Evolutionary conservation across 495 filamentous ascomycete species (phyloP).

Genomic region (Xylaria venustula): DNA sequence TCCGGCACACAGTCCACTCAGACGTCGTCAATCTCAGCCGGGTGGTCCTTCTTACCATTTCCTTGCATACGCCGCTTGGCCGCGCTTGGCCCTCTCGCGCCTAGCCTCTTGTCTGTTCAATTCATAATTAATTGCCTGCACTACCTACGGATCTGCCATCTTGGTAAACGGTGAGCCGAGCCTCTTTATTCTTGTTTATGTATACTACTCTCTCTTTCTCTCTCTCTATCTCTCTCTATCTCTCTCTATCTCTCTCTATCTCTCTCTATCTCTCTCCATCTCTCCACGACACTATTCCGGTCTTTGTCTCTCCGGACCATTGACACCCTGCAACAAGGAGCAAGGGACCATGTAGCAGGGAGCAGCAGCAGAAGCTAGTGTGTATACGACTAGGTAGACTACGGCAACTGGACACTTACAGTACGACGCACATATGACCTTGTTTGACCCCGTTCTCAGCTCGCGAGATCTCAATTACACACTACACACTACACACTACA

Average conservation of each 20-base stretch:
- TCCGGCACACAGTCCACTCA: background rate
- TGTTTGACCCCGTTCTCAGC: conserved; percentile 10
- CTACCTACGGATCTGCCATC: too few species aligned
- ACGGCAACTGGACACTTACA: background rate
- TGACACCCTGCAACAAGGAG: background rate
- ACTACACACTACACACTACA: background rate
- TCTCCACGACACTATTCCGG: conserved; percentile 4
- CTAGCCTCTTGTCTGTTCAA: conserved; percentile 22
- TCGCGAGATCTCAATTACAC: conserved; percentile 12
- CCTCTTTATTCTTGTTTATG: conserved; percentile 27
- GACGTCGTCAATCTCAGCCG: conserved; percentile 7
- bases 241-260: too few species aligned
- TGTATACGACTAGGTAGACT: background rate
- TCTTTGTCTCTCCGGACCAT: conserved; percentile 13
- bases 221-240: background rate
- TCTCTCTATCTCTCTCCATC: too few species aligned
- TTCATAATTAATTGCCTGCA: conserved; percentile 23
- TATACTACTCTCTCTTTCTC: conserved; percentile 1
- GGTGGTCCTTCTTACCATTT: conserved; percentile 5
- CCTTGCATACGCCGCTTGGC: conserved; percentile 11
- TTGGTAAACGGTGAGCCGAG: conserved; percentile 35
- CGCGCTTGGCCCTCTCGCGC: conserved; percentile 19
- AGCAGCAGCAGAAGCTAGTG: too few species aligned
- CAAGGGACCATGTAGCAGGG: conserved; percentile 1
- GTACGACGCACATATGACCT: conserved; percentile 9